Evolutionary conservation across 2,329 filamentous ascomycete species (phyloP), one percentile per base, ranked within the genome.

Genomic region (Aspergillus jensenii): DNA sequence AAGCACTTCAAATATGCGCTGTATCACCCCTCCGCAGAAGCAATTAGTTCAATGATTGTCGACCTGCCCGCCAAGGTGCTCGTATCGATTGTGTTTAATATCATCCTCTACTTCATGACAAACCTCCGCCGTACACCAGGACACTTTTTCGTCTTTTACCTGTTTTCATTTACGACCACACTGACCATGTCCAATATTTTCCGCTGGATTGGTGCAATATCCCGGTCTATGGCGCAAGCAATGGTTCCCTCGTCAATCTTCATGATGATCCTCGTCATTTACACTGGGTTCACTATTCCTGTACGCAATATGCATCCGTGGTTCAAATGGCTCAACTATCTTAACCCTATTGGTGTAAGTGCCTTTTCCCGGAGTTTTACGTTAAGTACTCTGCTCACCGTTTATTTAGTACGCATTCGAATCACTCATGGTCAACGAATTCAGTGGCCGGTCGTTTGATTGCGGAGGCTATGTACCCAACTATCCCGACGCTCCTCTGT

Each of bases 1-100:
- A 96, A 96, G 71, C 93, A 97, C 67, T 79, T 82, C 59, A 86
- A 89, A 59, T 96, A 96, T 70, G 91, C 91, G 9, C 81, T 96
- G 5, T 96, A 96, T 69, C 93, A 96, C 68, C 91, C 93, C 0
- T 92, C 90, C 2, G 90, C 91, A n/a, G 91, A 97, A 79, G 90
- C 91, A 14, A 83, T 91, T 59, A 86, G 90, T 0, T 95, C 90
- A 6, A 93, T 96, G 86, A 76, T 97, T 40, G 89, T 86, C 59
- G 93, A 97, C 65, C 74, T 96, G 74, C 92, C 93, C 0, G 89
- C 90, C 72, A 96, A 93, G 73, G 74, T 96, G 4, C 37, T 76
- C 14, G 91, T 92, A 63, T 78, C 84, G 1, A 82, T 95, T 61
- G 74, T 84, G 1, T 96, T 96, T 80, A 95, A 96, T 71, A 46